These are phyloP conservation scores for Thelonectria discophora DNA, from an alignment of 2,329 filamentous ascomycete genomes.

Conservation along the genomic window DNA sequence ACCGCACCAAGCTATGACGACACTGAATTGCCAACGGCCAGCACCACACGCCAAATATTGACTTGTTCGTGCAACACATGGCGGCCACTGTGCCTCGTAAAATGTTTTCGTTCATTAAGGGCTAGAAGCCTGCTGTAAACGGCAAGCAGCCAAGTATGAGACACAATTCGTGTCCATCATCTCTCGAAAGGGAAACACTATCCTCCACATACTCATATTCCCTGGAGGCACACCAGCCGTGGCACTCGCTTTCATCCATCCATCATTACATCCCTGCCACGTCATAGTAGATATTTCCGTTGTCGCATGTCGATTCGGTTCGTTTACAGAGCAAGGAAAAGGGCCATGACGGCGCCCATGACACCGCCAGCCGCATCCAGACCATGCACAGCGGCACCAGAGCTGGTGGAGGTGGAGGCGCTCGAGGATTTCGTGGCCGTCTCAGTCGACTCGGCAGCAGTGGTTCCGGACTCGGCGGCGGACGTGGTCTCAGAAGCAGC, in stretches of 20 bases:
- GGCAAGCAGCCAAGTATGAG: slow-evolving; percentile 2
- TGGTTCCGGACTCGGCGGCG: neutral
- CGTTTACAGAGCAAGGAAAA: slow-evolving; percentile 44
- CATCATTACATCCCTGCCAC: neutral
- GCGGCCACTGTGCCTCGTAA: neutral
- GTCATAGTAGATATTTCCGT: neutral
- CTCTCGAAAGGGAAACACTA: slow-evolving; percentile 13
- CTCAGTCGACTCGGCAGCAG: slow-evolving; percentile 2
- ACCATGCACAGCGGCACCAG: slow-evolving; percentile 17
- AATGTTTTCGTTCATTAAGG: slow-evolving; percentile 8
- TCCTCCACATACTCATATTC: neutral
- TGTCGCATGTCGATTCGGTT: neutral
- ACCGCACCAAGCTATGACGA: slow-evolving; percentile 5
- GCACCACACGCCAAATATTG: neutral
- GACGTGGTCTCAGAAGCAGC: neutral
- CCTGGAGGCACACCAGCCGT: neutral
- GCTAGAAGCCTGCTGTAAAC: slow-evolving; percentile 19
- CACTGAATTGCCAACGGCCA: neutral
- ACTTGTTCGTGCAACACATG: neutral
- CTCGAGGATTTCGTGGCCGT: slow-evolving; percentile 8
- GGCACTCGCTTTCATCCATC: neutral
- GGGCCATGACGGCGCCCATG: slow-evolving; percentile 41
- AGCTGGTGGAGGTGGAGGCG: slow-evolving; percentile 10
- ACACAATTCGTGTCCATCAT: neutral
- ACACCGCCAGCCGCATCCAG: slow-evolving; percentile 33